These are phyloP conservation scores for Colletotrichum siamense DNA, from an alignment of 2,329 filamentous ascomycete species.

Conservation along the genomic window DNA sequence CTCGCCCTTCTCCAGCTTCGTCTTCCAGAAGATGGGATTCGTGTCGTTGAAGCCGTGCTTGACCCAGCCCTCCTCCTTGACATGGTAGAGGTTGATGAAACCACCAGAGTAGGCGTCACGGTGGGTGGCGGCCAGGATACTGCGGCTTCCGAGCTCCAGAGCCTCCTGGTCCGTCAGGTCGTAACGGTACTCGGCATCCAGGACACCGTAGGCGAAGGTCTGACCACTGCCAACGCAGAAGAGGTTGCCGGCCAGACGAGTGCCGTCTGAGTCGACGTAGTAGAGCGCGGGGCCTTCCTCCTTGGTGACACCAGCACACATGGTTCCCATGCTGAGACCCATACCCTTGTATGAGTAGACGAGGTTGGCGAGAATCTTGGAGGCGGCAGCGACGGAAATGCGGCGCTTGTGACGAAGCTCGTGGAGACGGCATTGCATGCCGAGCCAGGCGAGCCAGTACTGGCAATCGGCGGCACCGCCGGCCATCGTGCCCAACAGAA, in stretches of 20 bases:
- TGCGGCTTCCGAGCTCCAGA: slow-evolving; percentile 86
- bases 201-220: slow-evolving; percentile 97
- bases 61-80: slow-evolving; percentile 98
- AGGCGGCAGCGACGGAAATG: slow-evolving; percentile 95
- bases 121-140: slow-evolving; percentile 95
- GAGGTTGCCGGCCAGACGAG: slow-evolving; percentile 87
- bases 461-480: slow-evolving; percentile 98
- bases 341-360: slow-evolving; percentile 99
- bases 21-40: slow-evolving; percentile 99
- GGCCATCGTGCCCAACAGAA: slow-evolving; percentile 95
- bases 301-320: slow-evolving; percentile 96
- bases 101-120: slow-evolving; percentile 98
- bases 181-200: slow-evolving; percentile 94
- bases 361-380: slow-evolving; percentile 97
- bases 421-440: slow-evolving; percentile 98
- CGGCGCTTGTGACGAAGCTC: slow-evolving; percentile 99
- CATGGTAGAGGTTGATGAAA: slow-evolving; percentile 98
- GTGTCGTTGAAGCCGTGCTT: slow-evolving; percentile 98
- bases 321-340: slow-evolving; percentile 98
- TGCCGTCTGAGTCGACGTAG: slow-evolving; percentile 98
- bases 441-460: slow-evolving; percentile 99
- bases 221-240: slow-evolving; percentile 99
- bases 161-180: slow-evolving; percentile 88
- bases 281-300: slow-evolving; percentile 97
- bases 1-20: slow-evolving; percentile 97